A percentile compares a stretch with the other conserved stretches of the same genome.
Evolutionary conservation across 2,329 filamentous ascomycete species (phyloP).

Genomic region (Leptodontidium sp.): DNA sequence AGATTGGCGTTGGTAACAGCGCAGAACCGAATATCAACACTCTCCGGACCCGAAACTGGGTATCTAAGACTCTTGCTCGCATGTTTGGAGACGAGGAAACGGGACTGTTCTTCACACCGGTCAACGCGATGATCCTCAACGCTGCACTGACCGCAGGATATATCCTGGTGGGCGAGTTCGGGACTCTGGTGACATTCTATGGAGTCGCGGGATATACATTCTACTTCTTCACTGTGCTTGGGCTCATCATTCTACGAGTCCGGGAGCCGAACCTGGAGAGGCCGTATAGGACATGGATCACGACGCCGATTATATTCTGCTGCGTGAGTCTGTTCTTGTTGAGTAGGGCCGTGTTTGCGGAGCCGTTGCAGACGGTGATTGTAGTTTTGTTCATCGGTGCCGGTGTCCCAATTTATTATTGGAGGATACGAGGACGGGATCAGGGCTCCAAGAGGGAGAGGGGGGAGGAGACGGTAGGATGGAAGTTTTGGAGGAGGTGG

Average conservation of each 20-base stretch:
- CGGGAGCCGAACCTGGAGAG: constrained; percentile 86
- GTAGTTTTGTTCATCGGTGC: constrained; percentile 85
- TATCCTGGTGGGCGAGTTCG: constrained; percentile 87
- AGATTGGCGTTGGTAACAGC: constrained; percentile 72
- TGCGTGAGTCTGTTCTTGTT: constrained; percentile 95
- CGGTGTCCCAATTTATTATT: constrained; percentile 89
- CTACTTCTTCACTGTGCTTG: constrained; percentile 94
- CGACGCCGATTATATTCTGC: constrained; percentile 96
- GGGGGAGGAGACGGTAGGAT: constrained; percentile 55
- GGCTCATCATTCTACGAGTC: constrained; percentile 88
- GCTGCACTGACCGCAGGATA: constrained; percentile 76
- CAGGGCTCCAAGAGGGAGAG: constrained; percentile 56
- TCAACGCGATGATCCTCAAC: constrained; percentile 90
- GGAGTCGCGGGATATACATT: constrained; percentile 97
- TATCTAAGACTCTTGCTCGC: constrained; percentile 65
- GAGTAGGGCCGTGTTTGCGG: constrained; percentile 86
- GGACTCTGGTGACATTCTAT: constrained; percentile 93
- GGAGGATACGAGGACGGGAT: constrained; percentile 76
- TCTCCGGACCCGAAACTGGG: constrained; percentile 61
- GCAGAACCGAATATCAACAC: constrained; percentile 52
- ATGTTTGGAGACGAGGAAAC: constrained; percentile 78
- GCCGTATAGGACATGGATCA: constrained; percentile 96
- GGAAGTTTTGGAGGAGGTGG: constrained; percentile 65
- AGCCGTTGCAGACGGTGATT: constrained; percentile 87
- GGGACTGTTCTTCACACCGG: constrained; percentile 91